Percentiles rank a stretch among this genome's conserved stretches.
Conservation (phyloP, 2,329 filamentous ascomycete genomes). For the Pseudonectria buxi region DNA sequence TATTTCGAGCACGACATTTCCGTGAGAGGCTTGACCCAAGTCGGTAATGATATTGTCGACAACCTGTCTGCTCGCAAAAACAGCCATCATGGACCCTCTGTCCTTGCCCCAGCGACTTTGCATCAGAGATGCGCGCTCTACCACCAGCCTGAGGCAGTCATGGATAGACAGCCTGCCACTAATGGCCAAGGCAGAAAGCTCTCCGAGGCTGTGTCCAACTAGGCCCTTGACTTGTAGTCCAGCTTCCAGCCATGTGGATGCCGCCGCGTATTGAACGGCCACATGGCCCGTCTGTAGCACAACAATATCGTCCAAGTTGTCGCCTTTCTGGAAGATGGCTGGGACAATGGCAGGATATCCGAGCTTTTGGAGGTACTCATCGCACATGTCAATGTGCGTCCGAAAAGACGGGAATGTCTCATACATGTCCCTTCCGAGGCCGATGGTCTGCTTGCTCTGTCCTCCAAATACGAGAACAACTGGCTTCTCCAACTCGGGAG, state of each 20-base stretch:
- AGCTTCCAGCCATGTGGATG: too few species aligned
- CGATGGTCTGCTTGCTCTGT: constrained; percentile 21
- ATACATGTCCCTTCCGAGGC: constrained; percentile 3
- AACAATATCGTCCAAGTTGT: constrained; percentile 21
- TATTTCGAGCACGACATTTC: constrained; percentile 8
- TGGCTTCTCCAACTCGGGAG: constrained; percentile 4
- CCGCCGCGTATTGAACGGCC: constrained; percentile 12
- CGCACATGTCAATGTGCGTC: constrained; percentile 28
- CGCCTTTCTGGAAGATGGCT: constrained; percentile 17
- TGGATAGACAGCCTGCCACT: constrained; percentile 24
- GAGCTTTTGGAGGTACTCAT: constrained; percentile 16
- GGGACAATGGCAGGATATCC: constrained; percentile 27
- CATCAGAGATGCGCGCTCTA: constrained; percentile 26
- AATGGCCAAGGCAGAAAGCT: constrained; percentile 30
- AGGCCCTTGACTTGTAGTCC: constrained; percentile 6
- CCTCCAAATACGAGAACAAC: constrained; percentile 33
- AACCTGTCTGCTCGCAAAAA: constrained; percentile 12
- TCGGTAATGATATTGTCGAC: constrained; percentile 4
- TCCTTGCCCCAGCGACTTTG: constrained; percentile 26
- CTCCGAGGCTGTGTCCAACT: constrained; percentile 33
- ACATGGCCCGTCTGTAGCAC: constrained; percentile 24
- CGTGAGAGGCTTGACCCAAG: too few species aligned
- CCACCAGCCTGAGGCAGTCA: constrained; percentile 25
- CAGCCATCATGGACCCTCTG: constrained; percentile 28
- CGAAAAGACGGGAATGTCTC: constrained; percentile 18